A percentile compares a stretch with the other conserved stretches of the same genome.
phyloP scores from a whole-genome alignment of 805 yeast species.

The Candida saitoana region DNA sequence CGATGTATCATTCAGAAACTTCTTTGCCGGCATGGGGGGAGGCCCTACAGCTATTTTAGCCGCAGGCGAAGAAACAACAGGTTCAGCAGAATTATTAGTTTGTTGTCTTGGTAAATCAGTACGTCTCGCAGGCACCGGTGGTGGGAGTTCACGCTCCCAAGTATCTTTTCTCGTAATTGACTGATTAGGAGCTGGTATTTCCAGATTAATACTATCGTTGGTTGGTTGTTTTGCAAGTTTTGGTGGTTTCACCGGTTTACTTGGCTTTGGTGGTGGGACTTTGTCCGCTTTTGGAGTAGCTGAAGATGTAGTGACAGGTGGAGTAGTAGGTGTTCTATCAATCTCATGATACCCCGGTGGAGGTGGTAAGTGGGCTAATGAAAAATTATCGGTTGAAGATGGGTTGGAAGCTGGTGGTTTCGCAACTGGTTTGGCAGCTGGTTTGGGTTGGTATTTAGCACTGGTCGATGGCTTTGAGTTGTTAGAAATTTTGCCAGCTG shows the following conservation, averaged over 20 bases:
- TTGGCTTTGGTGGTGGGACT: slow-evolving; percentile 6
- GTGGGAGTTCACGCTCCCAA: slow-evolving; percentile 1
- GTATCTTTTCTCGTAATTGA: not conserved
- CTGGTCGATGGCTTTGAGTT: slow-evolving; percentile 3
- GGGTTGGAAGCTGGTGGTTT: not conserved
- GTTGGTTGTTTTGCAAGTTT: slow-evolving; percentile 4
- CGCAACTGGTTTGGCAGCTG: no score
- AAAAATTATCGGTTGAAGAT: not conserved
- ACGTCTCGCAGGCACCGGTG: slow-evolving; percentile 5
- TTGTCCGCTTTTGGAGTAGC: slow-evolving; percentile 10
- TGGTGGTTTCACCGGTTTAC: slow-evolving; percentile 6
- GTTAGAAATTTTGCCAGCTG: slow-evolving; percentile 5
- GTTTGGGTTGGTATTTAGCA: slow-evolving; percentile 3
- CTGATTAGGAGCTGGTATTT: not conserved
- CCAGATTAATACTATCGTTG: not conserved
- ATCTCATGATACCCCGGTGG: slow-evolving; percentile 2
- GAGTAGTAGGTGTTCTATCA: slow-evolving; percentile 3
- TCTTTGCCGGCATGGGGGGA: not conserved
- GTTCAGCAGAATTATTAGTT: not conserved
- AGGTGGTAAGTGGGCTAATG: slow-evolving; percentile 9
- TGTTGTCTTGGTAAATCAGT: slow-evolving; percentile 2
- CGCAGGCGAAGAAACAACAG: not conserved
- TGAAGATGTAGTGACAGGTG: not conserved
- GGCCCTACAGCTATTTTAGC: not conserved
- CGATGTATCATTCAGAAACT: not conserved